Evolutionary conservation across 139 green algal species (phyloP).

Genomic region (Spirogloea muscicola): DNA sequence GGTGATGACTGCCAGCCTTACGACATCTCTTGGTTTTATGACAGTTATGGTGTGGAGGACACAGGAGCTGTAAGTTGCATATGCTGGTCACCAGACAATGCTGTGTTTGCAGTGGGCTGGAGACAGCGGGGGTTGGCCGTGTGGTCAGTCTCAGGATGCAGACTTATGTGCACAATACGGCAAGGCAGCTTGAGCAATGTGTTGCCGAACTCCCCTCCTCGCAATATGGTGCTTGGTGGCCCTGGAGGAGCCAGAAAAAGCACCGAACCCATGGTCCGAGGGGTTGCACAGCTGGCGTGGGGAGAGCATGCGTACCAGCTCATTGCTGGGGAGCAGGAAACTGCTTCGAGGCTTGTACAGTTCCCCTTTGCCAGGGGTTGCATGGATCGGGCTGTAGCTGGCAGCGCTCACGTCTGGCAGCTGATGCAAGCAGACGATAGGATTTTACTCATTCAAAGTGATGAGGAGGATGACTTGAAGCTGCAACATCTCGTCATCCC

Average conservation of each 20-base stretch:
- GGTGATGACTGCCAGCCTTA: no score
- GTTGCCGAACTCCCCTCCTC: no score
- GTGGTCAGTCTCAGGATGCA: slow-evolving; percentile 50
- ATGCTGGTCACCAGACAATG: slow-evolving; percentile 40
- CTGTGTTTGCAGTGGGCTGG: slow-evolving; percentile 47
- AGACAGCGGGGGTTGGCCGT: slow-evolving; percentile 24
- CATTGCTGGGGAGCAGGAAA: slow-evolving; percentile 20
- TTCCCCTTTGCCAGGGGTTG: slow-evolving; percentile 41
- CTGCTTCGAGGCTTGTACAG: slow-evolving; percentile 19
- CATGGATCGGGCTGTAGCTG: slow-evolving; percentile 26
- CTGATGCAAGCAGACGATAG: slow-evolving; percentile 64
- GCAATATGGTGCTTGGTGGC: no score
- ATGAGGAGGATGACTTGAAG: slow-evolving; percentile 41
- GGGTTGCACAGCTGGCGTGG: slow-evolving; percentile 33
- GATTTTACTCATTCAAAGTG: slow-evolving; percentile 71
- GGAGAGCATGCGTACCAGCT: slow-evolving; percentile 40
- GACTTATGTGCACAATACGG: slow-evolving; percentile 51
- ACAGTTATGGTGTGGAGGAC: slow-evolving; percentile 45
- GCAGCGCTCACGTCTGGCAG: slow-evolving; percentile 38
- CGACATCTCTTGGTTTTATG: no score
- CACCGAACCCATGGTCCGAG: slow-evolving; percentile 33
- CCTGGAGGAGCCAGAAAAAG: no score
- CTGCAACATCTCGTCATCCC: slow-evolving; percentile 49
- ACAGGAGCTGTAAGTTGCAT: slow-evolving; percentile 43
- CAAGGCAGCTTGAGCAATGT: slow-evolving; percentile 40